Percentiles rank a stretch among this genome's conserved stretches.
phyloP scores from a whole-genome alignment of 495 filamentous ascomycete species.

The Penicillium lagena region DNA sequence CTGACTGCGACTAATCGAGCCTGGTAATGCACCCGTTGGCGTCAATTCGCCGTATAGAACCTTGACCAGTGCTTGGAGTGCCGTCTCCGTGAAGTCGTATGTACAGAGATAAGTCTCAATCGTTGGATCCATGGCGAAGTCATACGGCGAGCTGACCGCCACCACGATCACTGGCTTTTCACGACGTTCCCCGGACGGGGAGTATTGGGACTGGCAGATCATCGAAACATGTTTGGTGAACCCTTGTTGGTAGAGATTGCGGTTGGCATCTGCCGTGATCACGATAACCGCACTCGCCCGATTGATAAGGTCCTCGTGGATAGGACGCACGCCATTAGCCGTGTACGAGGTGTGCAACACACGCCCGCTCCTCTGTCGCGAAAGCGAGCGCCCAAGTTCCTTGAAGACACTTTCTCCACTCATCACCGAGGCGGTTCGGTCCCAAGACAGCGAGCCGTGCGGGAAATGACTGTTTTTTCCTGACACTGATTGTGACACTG shows the following conservation, averaged over 20 bases:
- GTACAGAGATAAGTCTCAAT: conserved; percentile 89
- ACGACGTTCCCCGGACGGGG: conserved; percentile 45
- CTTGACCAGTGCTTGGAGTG: conserved; percentile 73
- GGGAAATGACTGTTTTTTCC: conserved; percentile 24
- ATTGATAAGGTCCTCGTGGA: conserved; percentile 85
- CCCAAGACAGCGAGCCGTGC: conserved; percentile 50
- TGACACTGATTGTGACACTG: conserved; percentile 51
- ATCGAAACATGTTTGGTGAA: conserved; percentile 93
- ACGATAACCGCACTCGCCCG: conserved; percentile 79
- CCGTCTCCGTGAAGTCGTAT: conserved; percentile 89
- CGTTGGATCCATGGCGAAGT: conserved; percentile 85
- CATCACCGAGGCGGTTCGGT: conserved; percentile 62
- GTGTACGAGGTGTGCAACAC: conserved; percentile 89
- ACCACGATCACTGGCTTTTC: conserved; percentile 73
- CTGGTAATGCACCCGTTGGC: conserved; percentile 68
- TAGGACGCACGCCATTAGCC: conserved; percentile 77
- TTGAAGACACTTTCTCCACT: conserved; percentile 84
- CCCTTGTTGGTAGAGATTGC: conserved; percentile 83
- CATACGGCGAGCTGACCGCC: conserved; percentile 87
- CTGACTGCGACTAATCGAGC: conserved; percentile 74
- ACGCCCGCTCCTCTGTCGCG: conserved; percentile 72
- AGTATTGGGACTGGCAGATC: conserved; percentile 73
- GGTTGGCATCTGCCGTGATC: conserved; percentile 82
- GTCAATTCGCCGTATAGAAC: conserved; percentile 72
- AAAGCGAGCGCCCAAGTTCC: conserved; percentile 73